Evolutionary conservation across 306 rosid genomes (phyloP).

Genomic region (Nissolia schottii): DNA sequence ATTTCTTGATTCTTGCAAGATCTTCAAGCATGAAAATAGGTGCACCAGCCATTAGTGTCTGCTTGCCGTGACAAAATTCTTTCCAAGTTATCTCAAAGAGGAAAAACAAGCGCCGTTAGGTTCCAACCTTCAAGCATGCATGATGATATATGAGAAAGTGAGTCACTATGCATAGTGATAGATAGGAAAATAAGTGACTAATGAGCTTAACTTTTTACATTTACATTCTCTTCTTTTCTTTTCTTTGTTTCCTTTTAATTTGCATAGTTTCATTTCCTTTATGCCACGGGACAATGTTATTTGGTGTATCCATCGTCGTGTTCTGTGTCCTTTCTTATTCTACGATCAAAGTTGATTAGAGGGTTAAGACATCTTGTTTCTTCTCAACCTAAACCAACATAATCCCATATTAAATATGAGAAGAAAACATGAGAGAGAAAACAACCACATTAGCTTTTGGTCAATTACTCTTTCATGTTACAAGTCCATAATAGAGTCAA

Average conservation of each 20-base stretch:
- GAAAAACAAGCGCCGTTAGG: constrained; percentile 14
- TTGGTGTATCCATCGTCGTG: constrained; percentile 20
- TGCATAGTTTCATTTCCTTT: neutral
- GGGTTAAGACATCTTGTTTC: constrained; percentile 27
- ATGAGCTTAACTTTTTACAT: constrained; percentile 19
- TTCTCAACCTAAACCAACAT: constrained; percentile 64
- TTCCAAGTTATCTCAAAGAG: constrained; percentile 28
- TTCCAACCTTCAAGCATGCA: constrained; percentile 28
- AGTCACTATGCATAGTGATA: constrained; percentile 16
- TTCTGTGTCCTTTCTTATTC: constrained; percentile 7
- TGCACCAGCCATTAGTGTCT: constrained; percentile 24
- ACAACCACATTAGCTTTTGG: constrained; percentile 54
- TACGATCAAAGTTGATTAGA: constrained; percentile 24
- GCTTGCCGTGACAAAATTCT: constrained; percentile 27
- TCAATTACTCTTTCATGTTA: constrained; percentile 41
- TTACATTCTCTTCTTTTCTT: neutral
- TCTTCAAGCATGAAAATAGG: constrained; percentile 24
- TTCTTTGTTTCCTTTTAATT: neutral
- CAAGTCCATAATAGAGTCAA: constrained; percentile 45
- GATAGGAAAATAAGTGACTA: constrained; percentile 21
- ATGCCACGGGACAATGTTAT: constrained; percentile 18
- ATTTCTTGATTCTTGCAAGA: no score
- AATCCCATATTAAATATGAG: constrained; percentile 53
- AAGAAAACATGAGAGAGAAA: constrained; percentile 54
- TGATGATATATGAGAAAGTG: constrained; percentile 32